A percentile compares a stretch with the other conserved stretches of the same genome.
phyloP scores from a whole-genome alignment of 768 basidiomycete species.

The Guyanaporus albipodus region DNA sequence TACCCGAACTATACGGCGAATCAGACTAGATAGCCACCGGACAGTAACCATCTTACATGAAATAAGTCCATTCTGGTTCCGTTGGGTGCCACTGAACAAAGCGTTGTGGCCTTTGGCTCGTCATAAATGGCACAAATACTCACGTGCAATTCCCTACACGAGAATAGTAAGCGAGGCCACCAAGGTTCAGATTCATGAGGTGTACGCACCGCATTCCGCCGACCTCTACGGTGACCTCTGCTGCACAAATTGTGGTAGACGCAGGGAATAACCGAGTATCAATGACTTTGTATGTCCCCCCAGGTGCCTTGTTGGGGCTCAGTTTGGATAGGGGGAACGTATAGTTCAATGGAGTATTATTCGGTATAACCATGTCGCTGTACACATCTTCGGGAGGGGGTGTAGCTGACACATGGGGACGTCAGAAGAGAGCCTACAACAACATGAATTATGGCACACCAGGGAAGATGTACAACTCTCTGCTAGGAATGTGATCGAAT shows the following conservation, averaged over 20 bases:
- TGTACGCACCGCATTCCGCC: constrained; percentile 51
- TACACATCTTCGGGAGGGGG: constrained; percentile 41
- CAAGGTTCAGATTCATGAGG: no score
- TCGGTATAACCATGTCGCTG: constrained; percentile 46
- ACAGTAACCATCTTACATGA: no score
- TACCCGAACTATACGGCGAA: constrained; percentile 54
- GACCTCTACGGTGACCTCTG: constrained; percentile 51
- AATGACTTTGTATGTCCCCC: constrained; percentile 55
- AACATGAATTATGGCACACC: constrained; percentile 19
- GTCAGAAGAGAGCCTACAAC: not conserved
- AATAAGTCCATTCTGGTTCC: constrained; percentile 61
- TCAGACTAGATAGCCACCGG: no score
- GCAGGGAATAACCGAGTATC: constrained; percentile 52
- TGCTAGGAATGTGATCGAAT: constrained; percentile 49
- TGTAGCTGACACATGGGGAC: constrained; percentile 25
- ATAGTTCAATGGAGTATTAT: constrained; percentile 47
- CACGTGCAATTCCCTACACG: constrained; percentile 52
- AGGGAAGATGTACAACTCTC: constrained; percentile 51
- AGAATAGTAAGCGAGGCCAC: not conserved
- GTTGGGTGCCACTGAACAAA: constrained; percentile 62
- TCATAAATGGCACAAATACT: constrained; percentile 20
- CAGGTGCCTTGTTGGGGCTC: constrained; percentile 37
- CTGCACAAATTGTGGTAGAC: constrained; percentile 48
- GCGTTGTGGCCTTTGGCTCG: no score
- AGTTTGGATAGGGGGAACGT: constrained; percentile 50